A percentile compares a stretch with the other conserved stretches of the same genome.
Evolutionary conservation across 805 yeast genomes (phyloP).

Genomic region (Cyberlindnera sargentensis): DNA sequence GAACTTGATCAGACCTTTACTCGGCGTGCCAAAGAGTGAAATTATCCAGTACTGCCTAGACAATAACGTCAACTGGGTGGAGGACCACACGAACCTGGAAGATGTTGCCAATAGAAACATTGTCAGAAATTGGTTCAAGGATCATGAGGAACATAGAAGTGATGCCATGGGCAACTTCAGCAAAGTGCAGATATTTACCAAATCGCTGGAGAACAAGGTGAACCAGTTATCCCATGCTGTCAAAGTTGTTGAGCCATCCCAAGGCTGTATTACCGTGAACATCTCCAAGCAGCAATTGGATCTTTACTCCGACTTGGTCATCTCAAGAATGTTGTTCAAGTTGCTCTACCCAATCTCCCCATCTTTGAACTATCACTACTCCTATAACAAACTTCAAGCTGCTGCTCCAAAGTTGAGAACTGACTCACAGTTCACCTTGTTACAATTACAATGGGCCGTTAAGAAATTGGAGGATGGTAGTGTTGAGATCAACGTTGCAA

Average conservation of each 20-base stretch:
- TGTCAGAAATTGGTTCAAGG: constrained; percentile 31
- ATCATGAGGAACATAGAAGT: constrained; percentile 8
- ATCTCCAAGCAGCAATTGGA: constrained; percentile 16
- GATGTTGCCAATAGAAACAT: constrained; percentile 52
- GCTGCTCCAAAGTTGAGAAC: constrained; percentile 6
- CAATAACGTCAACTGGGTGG: constrained; percentile 51
- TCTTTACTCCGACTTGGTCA: constrained; percentile 12
- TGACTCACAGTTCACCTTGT: constrained; percentile 14
- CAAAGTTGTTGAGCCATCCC: neutral
- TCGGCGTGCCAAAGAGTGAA: constrained; percentile 36
- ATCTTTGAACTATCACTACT: constrained; percentile 18
- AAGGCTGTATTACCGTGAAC: constrained; percentile 4
- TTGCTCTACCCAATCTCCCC: constrained; percentile 25
- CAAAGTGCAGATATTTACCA: constrained; percentile 16
- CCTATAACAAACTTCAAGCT: constrained; percentile 14
- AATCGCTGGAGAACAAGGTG: constrained; percentile 15
- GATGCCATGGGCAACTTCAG: constrained; percentile 11
- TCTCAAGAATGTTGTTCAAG: constrained; percentile 23
- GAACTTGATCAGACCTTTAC: constrained; percentile 44
- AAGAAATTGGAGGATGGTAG: neutral
- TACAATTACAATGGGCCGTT: constrained; percentile 19
- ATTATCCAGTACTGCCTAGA: constrained; percentile 39
- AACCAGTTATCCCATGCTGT: neutral
- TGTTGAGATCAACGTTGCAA: constrained; percentile 6
- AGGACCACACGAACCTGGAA: constrained; percentile 54